These are phyloP conservation scores for Podospora tetraspora DNA, from an alignment of 495 filamentous ascomycete species.

Conservation along the genomic window DNA sequence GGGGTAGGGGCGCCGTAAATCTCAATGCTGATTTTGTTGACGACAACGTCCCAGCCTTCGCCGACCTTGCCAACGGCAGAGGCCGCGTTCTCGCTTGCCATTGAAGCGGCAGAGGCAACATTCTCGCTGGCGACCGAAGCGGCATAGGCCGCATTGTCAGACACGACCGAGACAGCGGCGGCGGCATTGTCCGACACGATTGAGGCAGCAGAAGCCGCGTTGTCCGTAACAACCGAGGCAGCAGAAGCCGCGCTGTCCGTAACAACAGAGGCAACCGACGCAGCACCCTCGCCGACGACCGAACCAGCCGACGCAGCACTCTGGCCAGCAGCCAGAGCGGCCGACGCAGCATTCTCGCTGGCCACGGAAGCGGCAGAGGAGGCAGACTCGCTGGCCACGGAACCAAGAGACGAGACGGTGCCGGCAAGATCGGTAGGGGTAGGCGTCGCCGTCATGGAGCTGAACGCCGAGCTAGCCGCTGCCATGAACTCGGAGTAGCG, in stretches of 20 bases:
- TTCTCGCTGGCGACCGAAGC: slow-evolving; percentile 35
- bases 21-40: slow-evolving; percentile 62
- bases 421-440: slow-evolving; percentile 43
- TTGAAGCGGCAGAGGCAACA: slow-evolving; percentile 25
- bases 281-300: slow-evolving; percentile 14
- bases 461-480: slow-evolving; percentile 59
- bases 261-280: slow-evolving; percentile 34
- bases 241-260: slow-evolving; percentile 30
- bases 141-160: slow-evolving; percentile 20
- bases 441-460: slow-evolving; percentile 45
- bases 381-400: slow-evolving; percentile 29
- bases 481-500: slow-evolving; percentile 67
- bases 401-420: slow-evolving; percentile 35
- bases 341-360: slow-evolving; percentile 33
- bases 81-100: slow-evolving; percentile 23
- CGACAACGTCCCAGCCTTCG: slow-evolving; percentile 59
- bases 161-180: slow-evolving; percentile 24
- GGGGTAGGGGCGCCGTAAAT: slow-evolving; percentile 71
- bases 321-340: slow-evolving; percentile 46
- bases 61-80: slow-evolving; percentile 38
- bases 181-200: slow-evolving; percentile 24
- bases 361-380: slow-evolving; percentile 30
- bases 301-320: slow-evolving; percentile 28
- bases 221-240: slow-evolving; percentile 19
- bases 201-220: slow-evolving; percentile 25